Conservation (phyloP, 768 basidiomycete species). For the Panus rudis region DNA sequence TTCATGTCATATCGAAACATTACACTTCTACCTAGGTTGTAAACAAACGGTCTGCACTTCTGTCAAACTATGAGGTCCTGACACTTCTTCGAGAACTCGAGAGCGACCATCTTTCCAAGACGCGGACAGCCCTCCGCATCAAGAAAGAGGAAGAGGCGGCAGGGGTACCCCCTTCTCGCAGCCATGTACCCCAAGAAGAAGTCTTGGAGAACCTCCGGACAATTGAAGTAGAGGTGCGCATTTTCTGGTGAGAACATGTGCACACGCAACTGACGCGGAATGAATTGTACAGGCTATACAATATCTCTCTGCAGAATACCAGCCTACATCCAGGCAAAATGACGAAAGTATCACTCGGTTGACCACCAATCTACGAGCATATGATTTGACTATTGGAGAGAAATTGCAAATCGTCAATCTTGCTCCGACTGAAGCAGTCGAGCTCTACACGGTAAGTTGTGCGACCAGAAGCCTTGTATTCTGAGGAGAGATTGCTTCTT, state of each 20-base stretch:
- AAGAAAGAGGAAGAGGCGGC: conserved; percentile 71
- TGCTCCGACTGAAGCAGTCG: conserved; percentile 72
- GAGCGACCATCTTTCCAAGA: conserved; percentile 59
- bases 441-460: conserved; percentile 77
- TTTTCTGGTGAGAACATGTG: background rate
- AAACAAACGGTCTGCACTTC: conserved; percentile 66
- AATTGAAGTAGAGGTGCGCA: conserved; percentile 72
- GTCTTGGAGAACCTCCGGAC: conserved; percentile 79
- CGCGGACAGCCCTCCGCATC: conserved; percentile 62
- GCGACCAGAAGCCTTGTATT: background rate
- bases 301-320: conserved; percentile 71
- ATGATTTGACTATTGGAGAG: conserved; percentile 82
- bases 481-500: background rate
- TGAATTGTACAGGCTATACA: conserved; percentile 62
- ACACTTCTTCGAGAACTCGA: conserved; percentile 71
- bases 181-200: conserved; percentile 36
- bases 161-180: conserved; percentile 25
- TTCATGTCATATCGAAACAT: background rate
- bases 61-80: conserved; percentile 87
- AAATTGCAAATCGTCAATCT: conserved; percentile 91
- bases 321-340: conserved; percentile 62
- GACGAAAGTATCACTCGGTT: conserved; percentile 57
- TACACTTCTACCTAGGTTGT: conserved; percentile 46
- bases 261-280: conserved; percentile 4
- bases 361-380: conserved; percentile 57